These are phyloP conservation scores for Botrytis pseudocinerea DNA, from an alignment of 2,329 filamentous ascomycete species.

Conservation along the genomic window DNA sequence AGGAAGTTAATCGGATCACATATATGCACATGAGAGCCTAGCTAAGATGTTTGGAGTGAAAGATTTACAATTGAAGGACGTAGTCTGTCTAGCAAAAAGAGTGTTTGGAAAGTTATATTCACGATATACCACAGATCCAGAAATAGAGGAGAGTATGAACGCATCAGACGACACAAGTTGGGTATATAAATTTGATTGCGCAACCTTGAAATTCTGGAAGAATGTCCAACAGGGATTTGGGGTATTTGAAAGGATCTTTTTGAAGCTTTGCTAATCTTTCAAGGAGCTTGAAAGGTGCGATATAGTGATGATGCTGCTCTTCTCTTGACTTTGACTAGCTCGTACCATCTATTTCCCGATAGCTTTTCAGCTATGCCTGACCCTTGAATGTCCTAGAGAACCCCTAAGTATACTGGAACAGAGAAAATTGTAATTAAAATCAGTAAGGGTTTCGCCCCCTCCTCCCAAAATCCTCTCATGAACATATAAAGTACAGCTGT, in stretches of 20 bases:
- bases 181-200: background rate
- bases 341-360: constrained; percentile 16
- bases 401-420: constrained; percentile 29
- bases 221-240: background rate
- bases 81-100: background rate
- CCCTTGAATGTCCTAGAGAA: constrained; percentile 14
- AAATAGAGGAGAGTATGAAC: background rate
- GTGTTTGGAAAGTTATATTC: background rate
- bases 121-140: background rate
- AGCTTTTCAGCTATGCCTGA: constrained; percentile 17
- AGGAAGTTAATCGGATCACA: background rate
- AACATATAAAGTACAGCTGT: constrained; percentile 22
- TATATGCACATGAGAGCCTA: background rate
- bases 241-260: background rate
- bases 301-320: background rate
- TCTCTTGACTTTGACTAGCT: background rate
- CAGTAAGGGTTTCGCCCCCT: constrained; percentile 26
- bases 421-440: constrained; percentile 34
- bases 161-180: background rate
- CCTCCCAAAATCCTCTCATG: constrained; percentile 19
- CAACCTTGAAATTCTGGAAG: background rate
- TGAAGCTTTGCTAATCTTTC: background rate
- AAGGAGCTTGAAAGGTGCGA: background rate
- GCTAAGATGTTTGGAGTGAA: background rate
- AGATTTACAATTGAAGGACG: background rate